Conservation (phyloP, 768 basidiomycete genomes). For the Termitomyces sp. region DNA sequence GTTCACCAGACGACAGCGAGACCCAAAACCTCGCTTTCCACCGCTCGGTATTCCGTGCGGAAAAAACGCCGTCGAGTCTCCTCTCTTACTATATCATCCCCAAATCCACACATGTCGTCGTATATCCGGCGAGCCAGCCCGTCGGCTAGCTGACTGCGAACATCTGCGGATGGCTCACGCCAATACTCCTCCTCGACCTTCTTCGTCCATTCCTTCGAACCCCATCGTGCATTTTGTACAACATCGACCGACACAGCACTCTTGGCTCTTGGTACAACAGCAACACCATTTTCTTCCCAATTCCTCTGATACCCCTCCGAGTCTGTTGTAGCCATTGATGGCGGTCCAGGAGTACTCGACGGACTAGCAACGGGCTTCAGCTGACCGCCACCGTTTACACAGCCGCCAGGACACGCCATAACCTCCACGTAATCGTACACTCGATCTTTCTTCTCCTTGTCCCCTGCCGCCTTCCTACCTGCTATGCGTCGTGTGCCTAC, state of each 20-base stretch:
- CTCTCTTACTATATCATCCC: slow-evolving; percentile 36
- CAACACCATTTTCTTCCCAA: slow-evolving; percentile 54
- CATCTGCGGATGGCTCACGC: slow-evolving; percentile 27
- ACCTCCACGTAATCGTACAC: slow-evolving; percentile 92
- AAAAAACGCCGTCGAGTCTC: slow-evolving; percentile 43
- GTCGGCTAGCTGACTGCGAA: slow-evolving; percentile 25
- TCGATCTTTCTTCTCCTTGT: slow-evolving; percentile 30
- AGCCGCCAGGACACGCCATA: slow-evolving; percentile 98
- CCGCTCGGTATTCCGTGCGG: slow-evolving; percentile 78
- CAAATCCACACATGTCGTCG: slow-evolving; percentile 24
- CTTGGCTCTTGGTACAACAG: slow-evolving; percentile 13
- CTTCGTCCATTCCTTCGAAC: slow-evolving; percentile 76
- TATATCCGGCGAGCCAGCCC: slow-evolving; percentile 25
- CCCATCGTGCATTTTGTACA: slow-evolving; percentile 62
- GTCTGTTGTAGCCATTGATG: slow-evolving; percentile 27
- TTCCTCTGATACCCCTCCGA: slow-evolving; percentile 65
- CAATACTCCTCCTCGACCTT: slow-evolving; percentile 84
- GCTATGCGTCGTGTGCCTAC: slow-evolving; percentile 20
- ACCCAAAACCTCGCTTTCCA: slow-evolving; percentile 81
- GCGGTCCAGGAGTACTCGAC: not conserved
- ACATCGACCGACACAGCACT: slow-evolving; percentile 10
- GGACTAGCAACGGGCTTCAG: slow-evolving; percentile 33
- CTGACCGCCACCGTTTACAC: slow-evolving; percentile 97
- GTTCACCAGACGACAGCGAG: slow-evolving; percentile 68
- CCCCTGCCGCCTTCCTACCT: slow-evolving; percentile 27